Percentiles rank a stretch among this genome's conserved stretches.
Evolutionary conservation across 441 rosid genomes (phyloP).

Genomic region (Pelargonium australe): DNA sequence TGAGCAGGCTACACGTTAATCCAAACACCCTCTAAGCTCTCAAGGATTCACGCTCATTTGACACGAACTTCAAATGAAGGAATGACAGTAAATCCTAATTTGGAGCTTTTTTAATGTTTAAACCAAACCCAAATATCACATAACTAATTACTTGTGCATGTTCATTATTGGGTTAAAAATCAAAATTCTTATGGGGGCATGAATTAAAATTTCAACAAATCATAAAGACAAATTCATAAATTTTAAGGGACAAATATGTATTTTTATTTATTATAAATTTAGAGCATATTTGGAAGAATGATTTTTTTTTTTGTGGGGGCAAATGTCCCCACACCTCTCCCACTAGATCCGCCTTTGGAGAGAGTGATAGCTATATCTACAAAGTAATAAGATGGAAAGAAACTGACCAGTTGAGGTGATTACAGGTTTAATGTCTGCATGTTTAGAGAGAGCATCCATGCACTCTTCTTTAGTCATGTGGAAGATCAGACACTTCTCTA

Average conservation of each 20-base stretch:
- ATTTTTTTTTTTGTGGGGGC: no score
- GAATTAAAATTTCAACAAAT: no score
- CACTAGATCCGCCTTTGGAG: neutral
- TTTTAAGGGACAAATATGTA: no score
- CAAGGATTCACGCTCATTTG: neutral
- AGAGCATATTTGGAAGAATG: no score
- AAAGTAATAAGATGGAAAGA: slow-evolving; percentile 2
- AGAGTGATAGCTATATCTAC: neutral
- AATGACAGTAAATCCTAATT: neutral
- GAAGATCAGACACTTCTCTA: slow-evolving; percentile 88
- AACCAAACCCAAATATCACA: neutral
- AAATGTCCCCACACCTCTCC: no score
- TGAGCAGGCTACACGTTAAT: no score
- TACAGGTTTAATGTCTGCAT: slow-evolving; percentile 85
- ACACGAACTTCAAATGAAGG: neutral
- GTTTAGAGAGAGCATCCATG: slow-evolving; percentile 86
- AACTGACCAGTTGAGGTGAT: slow-evolving; percentile 85
- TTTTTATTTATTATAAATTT: no score
- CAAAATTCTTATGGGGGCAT: no score
- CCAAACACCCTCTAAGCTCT: neutral
- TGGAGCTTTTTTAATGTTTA: neutral
- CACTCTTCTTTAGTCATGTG: slow-evolving; percentile 88
- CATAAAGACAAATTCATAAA: no score
- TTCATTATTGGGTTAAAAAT: neutral
- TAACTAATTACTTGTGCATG: neutral